Base-by-base conservation (phyloP, 2,329 filamentous ascomycete genomes). In the Xylariaceae sp. region DNA sequence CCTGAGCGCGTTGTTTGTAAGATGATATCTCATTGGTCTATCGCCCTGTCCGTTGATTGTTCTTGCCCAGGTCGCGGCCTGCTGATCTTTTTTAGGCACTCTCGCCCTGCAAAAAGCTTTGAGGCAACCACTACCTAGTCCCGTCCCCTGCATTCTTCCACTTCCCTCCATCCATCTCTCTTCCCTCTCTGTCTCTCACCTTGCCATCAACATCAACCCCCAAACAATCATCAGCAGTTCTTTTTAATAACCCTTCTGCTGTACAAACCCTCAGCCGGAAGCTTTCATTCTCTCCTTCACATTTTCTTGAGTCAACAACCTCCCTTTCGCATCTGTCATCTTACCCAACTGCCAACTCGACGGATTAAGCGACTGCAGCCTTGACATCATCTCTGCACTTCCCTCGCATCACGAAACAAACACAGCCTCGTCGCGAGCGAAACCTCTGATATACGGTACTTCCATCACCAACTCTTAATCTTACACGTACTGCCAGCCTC, bases 261-360 rank as follows among this genome's bases (percentile, higher is more conserved):
- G 35, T 34, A 16, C 20, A 29, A 22, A 19, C 35, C 29, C 19
- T 35, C 20, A 22, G 14, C 19, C 29, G 22, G 34, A 48, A 41
- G 42, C 40, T 50, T 50, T 42, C 37, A 48, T 44, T 43, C 47
- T 40, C 49, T 54, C 29, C 49, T 48, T 55, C 53, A 53, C 53
- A 49, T 53, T 47, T 42, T 47, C 27, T 8, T 14, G 12, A 32
- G 27, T 16, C 16, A 32, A 12, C 12, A 14, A 32, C 12, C 16
- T 32, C 27, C 16, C 16, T 32, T 32, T 32, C 27, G 16, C 16
- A 32, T 16, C 16, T 32, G 12, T 32, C 12, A 12, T 32, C 60
- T 59, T 62, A 65, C 54, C 62, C 61, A 64, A 63, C 62, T 62
- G 65, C 58, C 58, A 48, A 48, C 7, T 16, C 27, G 27, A 14